Evolutionary conservation across 2,329 filamentous ascomycete genomes (phyloP), one percentile per base, ranked within the genome.

Genomic region (Achaetomium macrosporum): DNA sequence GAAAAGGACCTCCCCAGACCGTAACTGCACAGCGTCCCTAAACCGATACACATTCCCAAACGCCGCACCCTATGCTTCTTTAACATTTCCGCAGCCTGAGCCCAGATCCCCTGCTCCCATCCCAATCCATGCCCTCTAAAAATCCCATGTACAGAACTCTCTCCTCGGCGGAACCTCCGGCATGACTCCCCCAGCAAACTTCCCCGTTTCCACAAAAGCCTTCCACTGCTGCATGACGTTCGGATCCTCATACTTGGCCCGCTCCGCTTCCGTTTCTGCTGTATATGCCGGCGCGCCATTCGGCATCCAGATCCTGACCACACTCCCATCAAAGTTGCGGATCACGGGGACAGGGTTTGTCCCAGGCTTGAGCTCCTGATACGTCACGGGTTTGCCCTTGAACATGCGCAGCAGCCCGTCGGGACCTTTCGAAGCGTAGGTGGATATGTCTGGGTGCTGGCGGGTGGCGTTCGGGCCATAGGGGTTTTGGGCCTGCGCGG

Each of bases 81-180:
- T 25, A 25, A 25, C 25, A 25, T 7, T 25, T 7, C 25, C 25
- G 25, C 25, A 7, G 4, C 25, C 25, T 25, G 25, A 7, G 4
- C 4, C 7, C 25, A 25, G n/a, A 25, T 25, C 25, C 7, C 25
- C 25, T 25, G 4, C 25, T 7, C 7, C 25, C 25, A 4, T 25
- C 7, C 25, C 25, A 25, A 25, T 25, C 25, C 25, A 25, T 25
- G 25, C 4, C 25, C 25, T 7, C 44, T 56, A 91, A 62, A 92
- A 84, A 64, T 89, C 82, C 79, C 86, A 92, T 29, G 73, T 69
- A 59, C 83, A 84, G 75, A 84, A 92, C 64, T 92, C 89, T 56
- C 82, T 76, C 68, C 84, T 84, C 0, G 91, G 91, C 17, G 91
- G 88, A 42, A 90, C 71, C 61, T 86, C 77, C 0, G 91, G 91